Conservation (phyloP, 306 rosid genomes). For the Acacia acuminata region DNA sequence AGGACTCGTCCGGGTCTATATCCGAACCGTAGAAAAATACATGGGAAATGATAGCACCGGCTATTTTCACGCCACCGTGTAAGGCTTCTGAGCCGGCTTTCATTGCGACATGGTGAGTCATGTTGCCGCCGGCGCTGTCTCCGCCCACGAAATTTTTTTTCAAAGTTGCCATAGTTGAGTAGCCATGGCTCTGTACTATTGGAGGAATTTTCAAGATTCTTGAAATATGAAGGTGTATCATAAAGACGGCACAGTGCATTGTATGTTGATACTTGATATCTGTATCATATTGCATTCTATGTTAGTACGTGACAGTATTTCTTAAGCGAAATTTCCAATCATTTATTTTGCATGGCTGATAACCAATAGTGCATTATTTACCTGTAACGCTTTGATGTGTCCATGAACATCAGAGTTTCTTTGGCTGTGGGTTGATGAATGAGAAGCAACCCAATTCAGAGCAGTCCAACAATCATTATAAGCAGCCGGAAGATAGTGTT, state of each 20-base stretch:
- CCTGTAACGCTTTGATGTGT: neutral
- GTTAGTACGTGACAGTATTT: neutral
- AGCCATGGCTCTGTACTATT: conserved; percentile 41
- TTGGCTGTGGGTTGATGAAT: neutral
- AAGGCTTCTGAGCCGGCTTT: conserved; percentile 32
- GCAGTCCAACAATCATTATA: neutral
- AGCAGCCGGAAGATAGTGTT: neutral
- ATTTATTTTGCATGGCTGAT: neutral
- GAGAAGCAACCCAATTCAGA: neutral
- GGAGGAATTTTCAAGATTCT: neutral
- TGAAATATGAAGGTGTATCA: neutral
- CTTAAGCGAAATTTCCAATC: neutral
- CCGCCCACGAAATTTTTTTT: conserved; percentile 32
- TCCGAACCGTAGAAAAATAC: conserved; percentile 35
- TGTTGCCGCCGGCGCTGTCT: conserved; percentile 51
- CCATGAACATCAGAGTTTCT: neutral
- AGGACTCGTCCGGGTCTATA: neutral
- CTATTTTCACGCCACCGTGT: conserved; percentile 19
- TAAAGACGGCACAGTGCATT: neutral
- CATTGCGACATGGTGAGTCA: conserved; percentile 32
- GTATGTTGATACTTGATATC: neutral
- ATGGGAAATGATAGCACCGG: conserved; percentile 30
- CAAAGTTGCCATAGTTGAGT: conserved; percentile 20
- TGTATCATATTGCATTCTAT: neutral
- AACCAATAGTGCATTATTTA: neutral